phyloP scores from a whole-genome alignment of 2,329 filamentous ascomycete genomes.

The Elsinoe ampelina region DNA sequence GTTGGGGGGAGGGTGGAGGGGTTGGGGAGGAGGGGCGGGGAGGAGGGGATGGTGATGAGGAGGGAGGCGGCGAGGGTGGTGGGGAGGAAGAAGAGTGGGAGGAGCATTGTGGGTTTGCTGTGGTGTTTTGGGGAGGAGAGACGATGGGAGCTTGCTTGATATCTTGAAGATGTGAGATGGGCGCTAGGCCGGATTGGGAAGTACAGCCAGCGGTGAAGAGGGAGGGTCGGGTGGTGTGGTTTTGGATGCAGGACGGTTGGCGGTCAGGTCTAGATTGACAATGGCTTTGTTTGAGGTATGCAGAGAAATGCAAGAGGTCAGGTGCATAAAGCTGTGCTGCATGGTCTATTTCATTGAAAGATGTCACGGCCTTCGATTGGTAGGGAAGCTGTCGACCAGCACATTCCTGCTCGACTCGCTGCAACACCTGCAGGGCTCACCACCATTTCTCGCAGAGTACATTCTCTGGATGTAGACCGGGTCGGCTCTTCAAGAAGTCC shows the following conservation, averaged over 20 bases:
- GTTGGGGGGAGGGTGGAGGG: slow-evolving; percentile 44
- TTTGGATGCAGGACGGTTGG: background rate
- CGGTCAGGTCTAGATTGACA: background rate
- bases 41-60: slow-evolving; percentile 44
- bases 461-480: slow-evolving; percentile 30
- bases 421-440: slow-evolving; percentile 23
- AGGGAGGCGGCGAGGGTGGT: slow-evolving; percentile 33
- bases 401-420: background rate
- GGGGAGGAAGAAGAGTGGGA: background rate
- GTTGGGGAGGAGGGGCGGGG: slow-evolving; percentile 33
- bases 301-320: background rate
- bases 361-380: background rate
- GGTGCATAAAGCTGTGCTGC: background rate
- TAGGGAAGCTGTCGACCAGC: background rate
- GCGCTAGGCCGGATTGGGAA: slow-evolving; percentile 3
- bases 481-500: slow-evolving; percentile 29
- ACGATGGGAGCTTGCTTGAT: slow-evolving; percentile 5
- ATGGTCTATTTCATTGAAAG: background rate
- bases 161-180: background rate
- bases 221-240: background rate
- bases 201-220: background rate
- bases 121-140: background rate
- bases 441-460: slow-evolving; percentile 46
- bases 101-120: slow-evolving; percentile 8
- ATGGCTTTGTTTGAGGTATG: background rate